Percentiles rank a stretch among this genome's conserved stretches.
These are phyloP conservation scores for Takakia lepidozioides DNA, from an alignment of 225 moss, liverwort and hornwort genomes.

Conservation along the genomic window DNA sequence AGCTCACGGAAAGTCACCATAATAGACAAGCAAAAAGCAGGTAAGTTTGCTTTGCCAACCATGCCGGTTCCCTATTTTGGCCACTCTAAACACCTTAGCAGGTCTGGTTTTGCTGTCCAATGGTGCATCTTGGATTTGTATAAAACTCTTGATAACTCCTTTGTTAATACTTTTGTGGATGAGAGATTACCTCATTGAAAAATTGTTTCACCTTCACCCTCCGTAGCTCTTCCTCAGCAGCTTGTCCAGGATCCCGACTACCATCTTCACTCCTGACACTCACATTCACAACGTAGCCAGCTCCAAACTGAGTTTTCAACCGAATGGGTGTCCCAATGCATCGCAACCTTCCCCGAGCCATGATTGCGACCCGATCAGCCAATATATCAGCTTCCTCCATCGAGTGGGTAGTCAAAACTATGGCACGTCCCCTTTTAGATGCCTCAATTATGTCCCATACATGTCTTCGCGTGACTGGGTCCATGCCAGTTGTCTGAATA, in stretches of 20 bases:
- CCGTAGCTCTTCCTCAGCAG: constrained; percentile 46
- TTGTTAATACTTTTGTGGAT: too few relatives aligned
- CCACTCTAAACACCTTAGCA: too few relatives aligned
- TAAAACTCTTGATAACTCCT: too few relatives aligned
- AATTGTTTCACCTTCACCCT: constrained; percentile 49
- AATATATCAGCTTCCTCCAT: constrained; percentile 99
- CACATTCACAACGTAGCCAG: constrained; percentile 92
- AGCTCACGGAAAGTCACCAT: too few relatives aligned
- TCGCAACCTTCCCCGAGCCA: constrained; percentile 82
- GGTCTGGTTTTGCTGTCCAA: too few relatives aligned
- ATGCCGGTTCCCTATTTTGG: too few relatives aligned
- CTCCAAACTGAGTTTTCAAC: constrained; percentile 86
- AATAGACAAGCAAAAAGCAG: too few relatives aligned
- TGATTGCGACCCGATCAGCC: constrained; percentile 92
- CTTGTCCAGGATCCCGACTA: constrained; percentile 31
- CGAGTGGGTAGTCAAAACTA: constrained; percentile 94
- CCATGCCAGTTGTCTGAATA: constrained; percentile 52
- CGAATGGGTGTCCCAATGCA: constrained; percentile 93
- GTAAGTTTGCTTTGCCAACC: too few relatives aligned
- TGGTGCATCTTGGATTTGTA: too few relatives aligned
- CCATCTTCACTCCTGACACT: constrained; percentile 75
- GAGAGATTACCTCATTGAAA: constrained; percentile 53
- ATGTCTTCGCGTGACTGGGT: constrained; percentile 84
- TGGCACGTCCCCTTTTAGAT: constrained; percentile 89
- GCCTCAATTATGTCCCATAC: constrained; percentile 98